Evolutionary conservation across 163 green algal genomes (phyloP).

Genomic region (Smithsoniella earleae): DNA sequence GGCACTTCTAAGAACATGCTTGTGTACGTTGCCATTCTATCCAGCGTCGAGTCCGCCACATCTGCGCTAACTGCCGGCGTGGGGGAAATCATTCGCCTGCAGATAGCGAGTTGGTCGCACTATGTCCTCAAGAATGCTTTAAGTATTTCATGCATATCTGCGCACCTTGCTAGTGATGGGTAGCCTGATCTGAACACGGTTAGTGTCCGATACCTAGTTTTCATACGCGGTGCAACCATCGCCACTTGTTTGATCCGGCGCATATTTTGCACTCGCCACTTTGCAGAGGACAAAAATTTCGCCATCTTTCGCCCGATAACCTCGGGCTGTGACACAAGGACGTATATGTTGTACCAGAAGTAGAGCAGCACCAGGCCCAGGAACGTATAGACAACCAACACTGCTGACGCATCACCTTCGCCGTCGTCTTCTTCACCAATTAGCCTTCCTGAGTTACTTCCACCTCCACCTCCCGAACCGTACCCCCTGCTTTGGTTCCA

Average conservation of each 20-base stretch:
- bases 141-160: too few relatives aligned
- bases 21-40: neutral
- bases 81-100: conserved; percentile 27
- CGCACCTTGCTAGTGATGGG: conserved; percentile 11
- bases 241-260: neutral
- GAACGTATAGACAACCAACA: conserved; percentile 14
- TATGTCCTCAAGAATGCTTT: too few relatives aligned
- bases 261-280: neutral
- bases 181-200: conserved; percentile 11
- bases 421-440: neutral
- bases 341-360: conserved; percentile 24
- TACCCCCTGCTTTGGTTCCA: too few relatives aligned
- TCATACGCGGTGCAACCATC: neutral
- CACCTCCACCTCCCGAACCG: neutral
- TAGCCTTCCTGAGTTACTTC: neutral
- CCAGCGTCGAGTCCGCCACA: neutral
- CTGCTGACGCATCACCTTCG: neutral
- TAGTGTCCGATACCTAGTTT: conserved; percentile 19
- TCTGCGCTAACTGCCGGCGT: neutral
- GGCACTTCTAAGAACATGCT: conserved; percentile 21
- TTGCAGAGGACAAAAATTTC: neutral
- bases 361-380: neutral
- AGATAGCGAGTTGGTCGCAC: too few relatives aligned
- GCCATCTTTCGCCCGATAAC: conserved; percentile 1
- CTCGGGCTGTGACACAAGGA: conserved; percentile 12